Conservation (phyloP, 1,139 yeast genomes). For the Zygosaccharomyces sapae region DNA sequence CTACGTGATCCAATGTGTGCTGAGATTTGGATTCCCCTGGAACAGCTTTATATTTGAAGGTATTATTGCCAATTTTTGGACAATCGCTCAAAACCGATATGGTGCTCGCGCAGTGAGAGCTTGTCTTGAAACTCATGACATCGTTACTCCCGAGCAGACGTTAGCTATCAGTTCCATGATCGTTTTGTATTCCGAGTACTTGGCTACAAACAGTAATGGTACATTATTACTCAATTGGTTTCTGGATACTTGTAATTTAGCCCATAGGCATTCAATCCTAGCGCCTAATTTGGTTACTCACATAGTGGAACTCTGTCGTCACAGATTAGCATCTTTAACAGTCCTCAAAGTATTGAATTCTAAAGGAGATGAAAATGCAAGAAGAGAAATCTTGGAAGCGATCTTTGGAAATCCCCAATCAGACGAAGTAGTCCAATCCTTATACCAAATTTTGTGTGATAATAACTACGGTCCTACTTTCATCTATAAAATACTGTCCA, state of each 20-base stretch:
- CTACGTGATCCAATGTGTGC: slow-evolving; percentile 90
- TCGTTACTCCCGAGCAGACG: slow-evolving; percentile 60
- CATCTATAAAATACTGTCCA: slow-evolving; percentile 69
- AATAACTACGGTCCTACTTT: slow-evolving; percentile 79
- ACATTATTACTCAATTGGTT: slow-evolving; percentile 90
- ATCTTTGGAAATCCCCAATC: slow-evolving; percentile 51
- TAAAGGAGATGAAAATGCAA: slow-evolving; percentile 60
- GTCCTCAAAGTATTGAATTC: slow-evolving; percentile 73
- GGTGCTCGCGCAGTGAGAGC: slow-evolving; percentile 96
- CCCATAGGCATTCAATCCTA: slow-evolving; percentile 52
- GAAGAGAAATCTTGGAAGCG: slow-evolving; percentile 56
- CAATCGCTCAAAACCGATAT: slow-evolving; percentile 81
- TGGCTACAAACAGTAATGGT: slow-evolving; percentile 83
- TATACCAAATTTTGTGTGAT: slow-evolving; percentile 54
- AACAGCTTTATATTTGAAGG: slow-evolving; percentile 87
- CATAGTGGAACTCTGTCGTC: slow-evolving; percentile 66
- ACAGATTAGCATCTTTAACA: slow-evolving; percentile 81
- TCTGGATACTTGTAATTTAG: slow-evolving; percentile 74
- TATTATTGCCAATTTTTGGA: slow-evolving; percentile 72
- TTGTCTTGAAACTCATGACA: slow-evolving; percentile 70
- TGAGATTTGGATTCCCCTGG: slow-evolving; percentile 83
- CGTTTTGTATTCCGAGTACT: slow-evolving; percentile 70
- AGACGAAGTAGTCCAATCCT: slow-evolving; percentile 37
- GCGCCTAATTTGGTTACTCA: slow-evolving; percentile 60
- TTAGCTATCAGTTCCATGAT: slow-evolving; percentile 76